Evolutionary conservation across 768 basidiomycete genomes (phyloP), one percentile per base, ranked within the genome.

Genomic region (Amanita polypyramis): DNA sequence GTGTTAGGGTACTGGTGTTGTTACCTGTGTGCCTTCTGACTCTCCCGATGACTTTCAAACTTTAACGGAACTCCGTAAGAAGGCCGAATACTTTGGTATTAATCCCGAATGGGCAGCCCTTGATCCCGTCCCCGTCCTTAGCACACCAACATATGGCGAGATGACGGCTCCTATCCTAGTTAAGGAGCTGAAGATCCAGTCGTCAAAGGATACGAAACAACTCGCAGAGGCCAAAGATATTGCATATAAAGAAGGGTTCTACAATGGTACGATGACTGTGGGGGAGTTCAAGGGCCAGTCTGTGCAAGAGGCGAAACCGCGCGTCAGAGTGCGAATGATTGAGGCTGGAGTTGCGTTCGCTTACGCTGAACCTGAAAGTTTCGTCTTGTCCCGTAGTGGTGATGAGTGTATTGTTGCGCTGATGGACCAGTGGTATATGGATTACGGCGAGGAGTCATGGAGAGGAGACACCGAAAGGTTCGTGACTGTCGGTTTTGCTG

Each of bases 381-480:
- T 89, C 55, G 85, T 97, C 58, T 79, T 93, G 58, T 89, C 85
- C 38, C 75, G 95, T 37, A 91, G 86, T 63, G 80, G 77, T n/a
- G 96, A 99, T 59, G 95, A 97, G 66, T 99, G 96, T 69, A 88
- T 97, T 15, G 92, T 99, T 50, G 94, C 95, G 2, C 69, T 99
- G 55, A 94, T 93, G 80, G 96, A 99, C 62, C 96, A 99, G 65
- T 99, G 95, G 94, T 99, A 98, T 65, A 67, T 98, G 64, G 92
- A 98, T 65, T 99, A 97, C 57, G 96, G 95, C 56, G 92, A 97
- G 69, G 64, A 78, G 1, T 61, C 63, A n/a, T 99, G 96, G 96
- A 87, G 83, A 63, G 77, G 74, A 12, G 76, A 88, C 58, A 80
- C 90, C 4, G 86, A 92, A 63, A 81, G 74, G 91, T 90, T 59